These are phyloP conservation scores for Allodekkera sacchari DNA, from an alignment of 805 yeast species.

Conservation along the genomic window DNA sequence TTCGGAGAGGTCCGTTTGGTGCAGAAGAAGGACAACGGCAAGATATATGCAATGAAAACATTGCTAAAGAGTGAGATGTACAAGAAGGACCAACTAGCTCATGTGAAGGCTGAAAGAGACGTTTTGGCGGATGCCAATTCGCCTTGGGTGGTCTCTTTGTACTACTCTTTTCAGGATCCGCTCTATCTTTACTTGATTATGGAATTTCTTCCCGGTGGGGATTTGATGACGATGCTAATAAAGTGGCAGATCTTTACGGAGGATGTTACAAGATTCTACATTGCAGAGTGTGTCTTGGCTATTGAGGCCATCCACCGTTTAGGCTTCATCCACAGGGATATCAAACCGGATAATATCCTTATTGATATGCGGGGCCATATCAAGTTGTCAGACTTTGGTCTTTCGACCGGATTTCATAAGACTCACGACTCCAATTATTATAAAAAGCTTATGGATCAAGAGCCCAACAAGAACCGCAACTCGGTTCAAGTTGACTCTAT, in stretches of 20 bases:
- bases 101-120: constrained; percentile 93
- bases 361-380: constrained; percentile 60
- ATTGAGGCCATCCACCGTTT: constrained; percentile 89
- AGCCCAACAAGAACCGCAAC: constrained; percentile 29
- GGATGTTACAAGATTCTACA: constrained; percentile 85
- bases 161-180: constrained; percentile 74
- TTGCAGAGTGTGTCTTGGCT: constrained; percentile 94
- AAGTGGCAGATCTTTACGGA: constrained; percentile 92
- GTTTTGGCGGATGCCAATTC: constrained; percentile 86
- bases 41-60: constrained; percentile 92
- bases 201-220: constrained; percentile 83
- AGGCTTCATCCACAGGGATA: constrained; percentile 94
- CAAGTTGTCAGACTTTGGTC: constrained; percentile 65
- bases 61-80: constrained; percentile 86
- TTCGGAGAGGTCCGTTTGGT: constrained; percentile 96
- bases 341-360: constrained; percentile 89
- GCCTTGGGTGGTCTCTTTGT: constrained; percentile 81
- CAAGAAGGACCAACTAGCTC: constrained; percentile 89
- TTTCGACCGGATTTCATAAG: constrained; percentile 86
- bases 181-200: constrained; percentile 68
- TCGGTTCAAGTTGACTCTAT: constrained; percentile 90
- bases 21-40: constrained; percentile 86
- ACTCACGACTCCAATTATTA: constrained; percentile 88
- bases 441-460: constrained; percentile 69
- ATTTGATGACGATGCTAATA: constrained; percentile 89